Evolutionary conservation across 768 basidiomycete genomes (phyloP).

Genomic region (Lanmaoa pseudosensibilis): DNA sequence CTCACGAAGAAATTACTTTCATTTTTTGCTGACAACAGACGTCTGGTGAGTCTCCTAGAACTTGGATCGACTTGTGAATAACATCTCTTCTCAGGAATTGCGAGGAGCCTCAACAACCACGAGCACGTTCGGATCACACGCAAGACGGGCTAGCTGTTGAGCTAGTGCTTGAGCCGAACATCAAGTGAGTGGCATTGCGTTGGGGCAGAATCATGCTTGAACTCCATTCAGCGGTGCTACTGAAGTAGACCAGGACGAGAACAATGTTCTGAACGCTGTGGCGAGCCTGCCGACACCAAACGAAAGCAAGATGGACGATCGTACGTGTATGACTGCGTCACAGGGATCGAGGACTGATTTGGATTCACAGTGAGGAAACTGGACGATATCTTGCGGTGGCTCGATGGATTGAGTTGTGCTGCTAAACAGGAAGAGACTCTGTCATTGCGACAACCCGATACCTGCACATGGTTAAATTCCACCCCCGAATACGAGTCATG

Average conservation of each 20-base stretch:
- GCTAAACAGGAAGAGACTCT: conserved; percentile 12
- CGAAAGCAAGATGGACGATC: not conserved
- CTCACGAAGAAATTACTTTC: not conserved
- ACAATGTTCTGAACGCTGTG: no score
- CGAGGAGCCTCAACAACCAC: not conserved
- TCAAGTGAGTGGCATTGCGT: not conserved
- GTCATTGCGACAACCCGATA: conserved; percentile 10
- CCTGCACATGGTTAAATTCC: conserved; percentile 12
- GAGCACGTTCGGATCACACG: not conserved
- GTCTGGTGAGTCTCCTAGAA: conserved; percentile 3
- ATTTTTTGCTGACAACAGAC: conserved; percentile 10
- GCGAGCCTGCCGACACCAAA: not conserved
- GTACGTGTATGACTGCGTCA: not conserved
- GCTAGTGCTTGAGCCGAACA: not conserved
- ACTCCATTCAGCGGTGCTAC: not conserved
- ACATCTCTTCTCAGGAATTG: conserved; percentile 1
- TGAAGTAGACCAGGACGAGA: not conserved
- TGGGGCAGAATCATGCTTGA: not conserved
- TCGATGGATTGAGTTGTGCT: conserved; percentile 12
- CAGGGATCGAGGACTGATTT: not conserved
- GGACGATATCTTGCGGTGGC: conserved; percentile 9
- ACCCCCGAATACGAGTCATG: conserved; percentile 5
- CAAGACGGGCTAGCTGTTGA: not conserved
- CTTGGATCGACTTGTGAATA: not conserved
- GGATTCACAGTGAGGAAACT: conserved; percentile 1